phyloP scores from a whole-genome alignment of 345 rosid genomes.

The Erysimum cheiranthoides region DNA sequence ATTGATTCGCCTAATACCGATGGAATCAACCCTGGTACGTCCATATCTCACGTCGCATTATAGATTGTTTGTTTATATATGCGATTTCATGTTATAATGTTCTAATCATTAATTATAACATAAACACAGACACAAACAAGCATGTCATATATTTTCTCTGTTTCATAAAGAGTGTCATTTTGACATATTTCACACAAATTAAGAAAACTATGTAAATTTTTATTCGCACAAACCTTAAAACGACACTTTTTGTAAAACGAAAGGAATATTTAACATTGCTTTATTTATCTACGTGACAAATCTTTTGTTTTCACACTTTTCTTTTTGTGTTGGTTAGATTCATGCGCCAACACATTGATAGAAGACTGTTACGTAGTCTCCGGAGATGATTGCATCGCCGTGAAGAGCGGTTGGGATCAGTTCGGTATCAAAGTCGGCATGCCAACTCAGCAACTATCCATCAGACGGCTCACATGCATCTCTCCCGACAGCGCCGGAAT shows the following conservation, averaged over 20 bases:
- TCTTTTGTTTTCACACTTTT: background rate
- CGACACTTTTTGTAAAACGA: too few species aligned
- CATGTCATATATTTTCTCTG: too few species aligned
- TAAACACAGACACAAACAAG: too few species aligned
- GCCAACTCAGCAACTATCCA: slow-evolving; percentile 47
- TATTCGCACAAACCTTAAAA: too few species aligned
- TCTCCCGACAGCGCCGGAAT: slow-evolving; percentile 44
- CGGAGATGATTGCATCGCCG: slow-evolving; percentile 43
- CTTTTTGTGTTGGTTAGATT: slow-evolving; percentile 25
- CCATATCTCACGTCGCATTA: background rate
- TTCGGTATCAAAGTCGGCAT: slow-evolving; percentile 43
- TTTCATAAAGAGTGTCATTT: too few species aligned
- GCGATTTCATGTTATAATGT: background rate
- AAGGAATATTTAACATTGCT: background rate
- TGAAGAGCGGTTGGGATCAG: slow-evolving; percentile 47
- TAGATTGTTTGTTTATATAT: background rate
- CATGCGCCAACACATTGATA: slow-evolving; percentile 45
- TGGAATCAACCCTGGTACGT: slow-evolving; percentile 71
- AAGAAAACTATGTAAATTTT: too few species aligned
- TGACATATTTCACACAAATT: too few species aligned
- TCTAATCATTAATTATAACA: background rate
- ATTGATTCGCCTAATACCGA: slow-evolving; percentile 88
- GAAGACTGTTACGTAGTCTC: slow-evolving; percentile 47
- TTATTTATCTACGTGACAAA: background rate
- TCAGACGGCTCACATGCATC: slow-evolving; percentile 42